Base-by-base conservation (phyloP, 129 eudicot species). In the Flaveria robusta region DNA sequence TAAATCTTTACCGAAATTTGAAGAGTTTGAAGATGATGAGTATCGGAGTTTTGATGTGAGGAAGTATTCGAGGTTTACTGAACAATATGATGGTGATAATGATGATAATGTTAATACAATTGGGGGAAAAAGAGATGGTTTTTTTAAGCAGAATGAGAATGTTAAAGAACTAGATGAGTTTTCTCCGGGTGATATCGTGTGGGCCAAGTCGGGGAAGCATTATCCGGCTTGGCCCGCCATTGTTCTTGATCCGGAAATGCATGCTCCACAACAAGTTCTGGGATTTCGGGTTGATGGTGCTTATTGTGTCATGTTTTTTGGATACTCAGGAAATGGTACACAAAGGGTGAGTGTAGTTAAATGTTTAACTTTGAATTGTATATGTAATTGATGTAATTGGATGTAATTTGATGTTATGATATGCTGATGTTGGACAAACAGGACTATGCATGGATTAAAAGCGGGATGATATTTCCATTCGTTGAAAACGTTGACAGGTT, bases 221-320 rank as follows among this genome's bases (percentile, higher is more conserved):
- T 85, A 84, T 83, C 96, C 96, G 15, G 98, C 98, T 66, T 92
- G 98, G 98, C 96, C 98, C 3, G 98, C 96, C 1, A 92, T 92
- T 49, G 98, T 92, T 74, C 96, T 92, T 54, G 86, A 90, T 78
- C 89, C 96, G 19, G 80, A 60, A 5, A 50, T 76, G 4, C 97
- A 92, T 76, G 96, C 88, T 79, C 97, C 97, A n/a, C 96, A 81
- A 68, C 91, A 89, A 85, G 96, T 92, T 82, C 79, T 86, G 45
- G 87, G 88, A 24, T 90, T 80, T 77, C 90, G 90, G 72, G 85
- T 90, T 46, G 86, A 82, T 74, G 87, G 79, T 64, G 81, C 96
- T 26, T 79, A 62, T 67, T 92, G 94, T 79, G 98, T 92, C 43
- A 92, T 92, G 97, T 92, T 89, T 64, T 89, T 92, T 66, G 97